Conservation (phyloP, 2,329 filamentous ascomycete species). For the Cyanodermella asteris region DNA sequence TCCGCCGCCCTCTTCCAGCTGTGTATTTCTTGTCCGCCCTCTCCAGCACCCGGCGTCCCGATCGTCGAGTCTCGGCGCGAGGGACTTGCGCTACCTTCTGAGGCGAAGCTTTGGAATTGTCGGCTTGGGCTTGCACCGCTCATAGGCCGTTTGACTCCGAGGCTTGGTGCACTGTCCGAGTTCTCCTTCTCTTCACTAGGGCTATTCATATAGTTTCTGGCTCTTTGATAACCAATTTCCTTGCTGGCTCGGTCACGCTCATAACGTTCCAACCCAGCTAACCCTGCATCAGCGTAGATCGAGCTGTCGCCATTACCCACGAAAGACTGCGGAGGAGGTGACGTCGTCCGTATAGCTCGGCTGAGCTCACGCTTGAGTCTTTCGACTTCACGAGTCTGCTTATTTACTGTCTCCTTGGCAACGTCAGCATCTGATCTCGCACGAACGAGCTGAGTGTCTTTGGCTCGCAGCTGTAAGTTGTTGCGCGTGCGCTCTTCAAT, state of each 20-base stretch:
- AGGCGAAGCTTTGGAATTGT: too few species aligned
- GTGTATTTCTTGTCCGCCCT: constrained; percentile 41
- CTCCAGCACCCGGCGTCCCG: too few species aligned
- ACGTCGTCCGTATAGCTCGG: constrained; percentile 26
- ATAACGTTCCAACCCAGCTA: constrained; percentile 16
- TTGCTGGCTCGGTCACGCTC: constrained; percentile 14
- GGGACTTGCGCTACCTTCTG: too few species aligned
- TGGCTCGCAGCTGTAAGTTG: constrained; percentile 89
- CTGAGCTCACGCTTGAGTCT: constrained; percentile 68
- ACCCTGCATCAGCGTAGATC: constrained; percentile 36
- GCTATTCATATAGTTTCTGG: constrained; percentile 20
- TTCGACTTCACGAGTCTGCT: constrained; percentile 71
- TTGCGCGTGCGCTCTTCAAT: constrained; percentile 96
- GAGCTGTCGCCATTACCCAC: constrained; percentile 36
- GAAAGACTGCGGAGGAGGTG: constrained; percentile 29
- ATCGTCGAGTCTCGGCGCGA: too few species aligned
- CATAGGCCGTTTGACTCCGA: too few species aligned
- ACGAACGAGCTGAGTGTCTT: constrained; percentile 88
- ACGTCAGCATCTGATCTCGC: constrained; percentile 77
- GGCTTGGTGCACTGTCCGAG: too few species aligned
- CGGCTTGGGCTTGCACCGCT: too few species aligned
- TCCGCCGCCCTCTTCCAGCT: constrained; percentile 96
- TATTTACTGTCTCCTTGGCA: constrained; percentile 67
- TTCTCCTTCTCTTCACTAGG: constrained; percentile 62
- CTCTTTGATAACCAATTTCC: constrained; percentile 4